A percentile compares a stretch with the other conserved stretches of the same genome.
Conservation (phyloP, 208 protist species). For the Wallacemonas sp. region DNA sequence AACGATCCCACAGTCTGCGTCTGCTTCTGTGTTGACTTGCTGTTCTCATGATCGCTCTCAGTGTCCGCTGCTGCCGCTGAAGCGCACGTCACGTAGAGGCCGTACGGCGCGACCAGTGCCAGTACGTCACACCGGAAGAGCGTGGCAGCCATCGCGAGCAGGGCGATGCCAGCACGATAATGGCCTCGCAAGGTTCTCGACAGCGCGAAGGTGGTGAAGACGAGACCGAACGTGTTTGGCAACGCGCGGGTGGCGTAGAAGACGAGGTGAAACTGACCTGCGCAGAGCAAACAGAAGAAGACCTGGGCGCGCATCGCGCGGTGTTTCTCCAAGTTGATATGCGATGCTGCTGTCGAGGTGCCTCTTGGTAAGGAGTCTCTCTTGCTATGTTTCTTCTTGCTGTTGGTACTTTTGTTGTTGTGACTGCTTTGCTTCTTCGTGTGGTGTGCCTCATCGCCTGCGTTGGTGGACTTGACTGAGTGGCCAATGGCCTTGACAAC, state of each 20-base stretch:
- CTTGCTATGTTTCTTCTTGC: background rate
- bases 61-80: background rate
- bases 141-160: slow-evolving; percentile 40
- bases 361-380: background rate
- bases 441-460: too few relatives aligned
- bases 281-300: slow-evolving; percentile 51
- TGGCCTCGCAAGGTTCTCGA: slow-evolving; percentile 34
- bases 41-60: too few relatives aligned
- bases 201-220: slow-evolving; percentile 48
- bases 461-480: background rate
- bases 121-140: slow-evolving; percentile 86
- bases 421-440: too few relatives aligned
- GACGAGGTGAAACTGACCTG: slow-evolving; percentile 85
- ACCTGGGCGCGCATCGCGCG: background rate
- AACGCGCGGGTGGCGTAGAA: slow-evolving; percentile 91
- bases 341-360: too few relatives aligned
- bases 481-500: slow-evolving; percentile 12
- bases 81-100: slow-evolving; percentile 24
- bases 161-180: slow-evolving; percentile 18
- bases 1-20: background rate
- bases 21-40: background rate
- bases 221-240: slow-evolving; percentile 91
- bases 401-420: too few relatives aligned
- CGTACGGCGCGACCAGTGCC: slow-evolving; percentile 58
- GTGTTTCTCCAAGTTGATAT: too few relatives aligned